Percentiles rank a stretch among this genome's conserved stretches.
These are phyloP conservation scores for Syncephalastrum racemosum DNA, from an alignment of 371 early-diverging fungal species.

Conservation along the genomic window DNA sequence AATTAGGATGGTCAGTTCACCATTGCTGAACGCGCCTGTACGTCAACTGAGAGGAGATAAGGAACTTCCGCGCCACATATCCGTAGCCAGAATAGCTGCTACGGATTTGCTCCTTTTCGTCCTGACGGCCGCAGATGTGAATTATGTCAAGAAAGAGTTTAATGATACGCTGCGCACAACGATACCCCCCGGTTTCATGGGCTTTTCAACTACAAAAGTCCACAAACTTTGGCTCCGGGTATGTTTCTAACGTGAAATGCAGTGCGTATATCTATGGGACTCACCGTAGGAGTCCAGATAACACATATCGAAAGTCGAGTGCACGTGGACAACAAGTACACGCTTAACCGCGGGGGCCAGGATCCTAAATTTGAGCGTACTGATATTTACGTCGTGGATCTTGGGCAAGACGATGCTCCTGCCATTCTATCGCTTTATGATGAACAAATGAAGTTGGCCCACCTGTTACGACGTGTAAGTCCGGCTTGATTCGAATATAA, in stretches of 20 bases:
- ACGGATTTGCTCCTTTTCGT: conserved; percentile 33
- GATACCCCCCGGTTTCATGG: conserved; percentile 6
- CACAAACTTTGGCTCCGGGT: conserved; percentile 40
- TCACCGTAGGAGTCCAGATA: conserved; percentile 9
- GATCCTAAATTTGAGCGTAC: conserved; percentile 18
- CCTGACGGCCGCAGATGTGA: conserved; percentile 21
- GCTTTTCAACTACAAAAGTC: not conserved
- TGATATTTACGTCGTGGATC: conserved; percentile 35
- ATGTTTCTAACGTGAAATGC: not conserved
- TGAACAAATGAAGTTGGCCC: conserved; percentile 23
- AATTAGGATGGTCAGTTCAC: conserved; percentile 26
- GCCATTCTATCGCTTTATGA: conserved; percentile 36
- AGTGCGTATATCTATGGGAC: not conserved
- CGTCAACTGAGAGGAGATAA: not conserved
- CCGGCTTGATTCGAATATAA: not conserved
- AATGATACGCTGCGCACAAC: conserved; percentile 12
- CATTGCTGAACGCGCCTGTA: conserved; percentile 23
- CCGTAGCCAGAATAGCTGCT: conserved; percentile 22
- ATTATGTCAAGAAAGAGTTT: conserved; percentile 31
- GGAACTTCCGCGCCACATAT: no score
- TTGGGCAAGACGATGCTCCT: conserved; percentile 26
- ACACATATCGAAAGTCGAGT: conserved; percentile 29
- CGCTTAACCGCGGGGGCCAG: conserved; percentile 4
- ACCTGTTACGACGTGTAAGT: conserved; percentile 27
- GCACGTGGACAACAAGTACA: conserved; percentile 16